A percentile compares a stretch with the other conserved stretches of the same genome.
Evolutionary conservation across 441 rosid genomes (phyloP).

Genomic region (Gossypium davidsonii): DNA sequence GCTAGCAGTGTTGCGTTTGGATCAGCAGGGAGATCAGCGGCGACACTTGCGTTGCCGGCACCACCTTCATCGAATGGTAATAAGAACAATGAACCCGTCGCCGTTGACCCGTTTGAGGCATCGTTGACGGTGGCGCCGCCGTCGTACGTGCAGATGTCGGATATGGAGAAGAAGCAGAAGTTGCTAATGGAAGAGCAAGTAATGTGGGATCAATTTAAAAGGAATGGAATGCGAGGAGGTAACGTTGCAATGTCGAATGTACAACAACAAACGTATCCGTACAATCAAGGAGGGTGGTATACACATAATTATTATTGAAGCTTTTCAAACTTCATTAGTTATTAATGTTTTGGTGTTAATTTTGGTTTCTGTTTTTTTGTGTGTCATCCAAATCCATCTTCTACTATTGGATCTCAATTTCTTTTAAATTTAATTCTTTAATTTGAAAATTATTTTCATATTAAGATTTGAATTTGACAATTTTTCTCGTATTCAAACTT

Average conservation of each 20-base stretch:
- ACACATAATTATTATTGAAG: conserved; percentile 1
- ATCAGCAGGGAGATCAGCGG: conserved; percentile 44
- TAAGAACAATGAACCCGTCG: background rate
- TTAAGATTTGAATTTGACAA: fast-evolving
- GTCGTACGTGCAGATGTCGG: conserved; percentile 56
- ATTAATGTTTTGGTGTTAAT: background rate
- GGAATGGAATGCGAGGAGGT: conserved; percentile 45
- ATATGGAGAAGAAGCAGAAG: conserved; percentile 57
- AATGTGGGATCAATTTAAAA: conserved; percentile 55
- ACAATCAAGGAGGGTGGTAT: conserved; percentile 31
- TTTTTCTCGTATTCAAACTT: too few relatives aligned
- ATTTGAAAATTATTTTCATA: too few relatives aligned
- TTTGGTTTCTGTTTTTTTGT: background rate
- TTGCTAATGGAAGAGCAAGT: conserved; percentile 45
- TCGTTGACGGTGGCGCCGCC: conserved; percentile 43
- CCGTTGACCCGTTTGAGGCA: conserved; percentile 50
- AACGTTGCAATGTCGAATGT: conserved; percentile 21
- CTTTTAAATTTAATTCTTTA: too few relatives aligned
- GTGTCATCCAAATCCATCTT: background rate
- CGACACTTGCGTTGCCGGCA: conserved; percentile 45
- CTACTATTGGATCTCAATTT: too few relatives aligned
- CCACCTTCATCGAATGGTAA: conserved; percentile 24
- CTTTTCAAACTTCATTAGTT: background rate
- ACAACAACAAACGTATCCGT: conserved; percentile 20
- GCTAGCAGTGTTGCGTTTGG: conserved; percentile 55